These are phyloP conservation scores for Trichocladium uniseriatum DNA, from an alignment of 495 filamentous ascomycete species.

Conservation along the genomic window DNA sequence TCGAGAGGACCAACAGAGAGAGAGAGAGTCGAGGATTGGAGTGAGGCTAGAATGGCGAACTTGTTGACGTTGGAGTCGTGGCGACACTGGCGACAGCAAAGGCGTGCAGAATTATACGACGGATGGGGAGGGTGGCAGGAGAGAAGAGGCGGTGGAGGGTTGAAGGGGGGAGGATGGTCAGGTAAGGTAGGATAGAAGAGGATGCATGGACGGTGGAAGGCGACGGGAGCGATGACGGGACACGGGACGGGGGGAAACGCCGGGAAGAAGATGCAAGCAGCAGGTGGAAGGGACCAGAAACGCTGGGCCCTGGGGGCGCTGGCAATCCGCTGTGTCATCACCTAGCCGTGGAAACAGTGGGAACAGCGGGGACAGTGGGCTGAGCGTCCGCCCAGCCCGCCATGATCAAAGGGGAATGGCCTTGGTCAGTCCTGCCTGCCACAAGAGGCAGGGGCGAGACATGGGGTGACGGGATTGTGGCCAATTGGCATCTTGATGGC, in stretches of 20 bases:
- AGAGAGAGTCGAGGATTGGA: not conserved
- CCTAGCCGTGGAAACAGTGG: no score
- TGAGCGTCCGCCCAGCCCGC: slow-evolving; percentile 23
- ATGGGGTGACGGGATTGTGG: slow-evolving; percentile 16
- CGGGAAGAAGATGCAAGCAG: slow-evolving; percentile 28
- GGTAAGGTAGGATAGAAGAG: slow-evolving; percentile 1
- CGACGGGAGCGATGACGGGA: slow-evolving; percentile 13
- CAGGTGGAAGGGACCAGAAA: slow-evolving; percentile 28
- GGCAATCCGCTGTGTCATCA: slow-evolving; percentile 15
- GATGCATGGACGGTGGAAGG: not conserved
- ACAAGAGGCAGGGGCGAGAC: slow-evolving; percentile 10
- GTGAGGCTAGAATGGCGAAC: slow-evolving; percentile 5
- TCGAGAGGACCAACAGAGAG: not conserved
- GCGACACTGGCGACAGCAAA: slow-evolving; percentile 22
- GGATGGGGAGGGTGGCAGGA: slow-evolving; percentile 7
- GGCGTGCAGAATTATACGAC: slow-evolving; percentile 24
- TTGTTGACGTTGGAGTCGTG: slow-evolving; percentile 16
- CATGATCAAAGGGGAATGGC: slow-evolving; percentile 19
- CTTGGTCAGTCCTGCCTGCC: slow-evolving; percentile 15
- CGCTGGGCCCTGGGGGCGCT: slow-evolving; percentile 17
- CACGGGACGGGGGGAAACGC: slow-evolving; percentile 1
- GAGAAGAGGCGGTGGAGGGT: slow-evolving; percentile 1
- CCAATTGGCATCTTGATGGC: slow-evolving; percentile 14
- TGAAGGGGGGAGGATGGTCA: slow-evolving; percentile 15
- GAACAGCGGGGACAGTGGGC: slow-evolving; percentile 12